These are phyloP conservation scores for Polytolypa hystricis DNA, from an alignment of 2,329 filamentous ascomycete species.

Conservation along the genomic window DNA sequence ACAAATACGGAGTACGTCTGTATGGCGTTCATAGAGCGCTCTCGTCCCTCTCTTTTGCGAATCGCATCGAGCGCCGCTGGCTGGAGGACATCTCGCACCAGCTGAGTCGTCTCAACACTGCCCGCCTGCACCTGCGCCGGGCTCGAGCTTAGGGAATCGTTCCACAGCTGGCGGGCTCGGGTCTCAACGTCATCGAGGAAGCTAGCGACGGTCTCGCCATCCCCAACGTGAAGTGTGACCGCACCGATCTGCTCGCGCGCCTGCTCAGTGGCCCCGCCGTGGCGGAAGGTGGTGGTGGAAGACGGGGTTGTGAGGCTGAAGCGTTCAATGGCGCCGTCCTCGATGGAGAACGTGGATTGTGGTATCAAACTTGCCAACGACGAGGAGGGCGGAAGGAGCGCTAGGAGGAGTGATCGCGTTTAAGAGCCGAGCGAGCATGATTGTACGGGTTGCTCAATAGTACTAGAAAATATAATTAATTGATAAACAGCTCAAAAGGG, in stretches of 20 bases:
- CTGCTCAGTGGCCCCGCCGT: slow-evolving; percentile 6
- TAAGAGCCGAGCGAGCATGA: slow-evolving; percentile 8
- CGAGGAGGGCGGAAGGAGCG: slow-evolving; percentile 9
- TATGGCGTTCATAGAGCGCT: slow-evolving; percentile 5
- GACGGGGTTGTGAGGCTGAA: slow-evolving; percentile 3
- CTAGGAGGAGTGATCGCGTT: slow-evolving; percentile 3
- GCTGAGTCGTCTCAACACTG: slow-evolving; percentile 2
- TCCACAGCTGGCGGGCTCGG: slow-evolving; percentile 8
- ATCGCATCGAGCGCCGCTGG: slow-evolving; percentile 9
- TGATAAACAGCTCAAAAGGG: no score
- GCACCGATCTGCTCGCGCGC: slow-evolving; percentile 8
- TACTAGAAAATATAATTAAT: no score
- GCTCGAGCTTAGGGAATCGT: slow-evolving; percentile 5
- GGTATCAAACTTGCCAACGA: slow-evolving; percentile 3
- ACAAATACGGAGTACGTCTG: slow-evolving; percentile 7
- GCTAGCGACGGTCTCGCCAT: neutral
- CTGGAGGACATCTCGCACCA: slow-evolving; percentile 7
- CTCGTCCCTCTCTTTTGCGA: slow-evolving; percentile 6
- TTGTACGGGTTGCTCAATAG: slow-evolving; percentile 5
- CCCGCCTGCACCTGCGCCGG: slow-evolving; percentile 1
- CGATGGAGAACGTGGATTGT: slow-evolving; percentile 7
- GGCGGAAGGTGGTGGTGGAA: slow-evolving; percentile 4
- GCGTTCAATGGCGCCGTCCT: slow-evolving; percentile 10
- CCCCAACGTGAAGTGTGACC: slow-evolving; percentile 8
- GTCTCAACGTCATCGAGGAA: slow-evolving; percentile 9